A percentile compares a stretch with the other conserved stretches of the same genome.
Evolutionary conservation across 176 grass and related monocot species (phyloP).

Genomic region (Oryza glaberrima): DNA sequence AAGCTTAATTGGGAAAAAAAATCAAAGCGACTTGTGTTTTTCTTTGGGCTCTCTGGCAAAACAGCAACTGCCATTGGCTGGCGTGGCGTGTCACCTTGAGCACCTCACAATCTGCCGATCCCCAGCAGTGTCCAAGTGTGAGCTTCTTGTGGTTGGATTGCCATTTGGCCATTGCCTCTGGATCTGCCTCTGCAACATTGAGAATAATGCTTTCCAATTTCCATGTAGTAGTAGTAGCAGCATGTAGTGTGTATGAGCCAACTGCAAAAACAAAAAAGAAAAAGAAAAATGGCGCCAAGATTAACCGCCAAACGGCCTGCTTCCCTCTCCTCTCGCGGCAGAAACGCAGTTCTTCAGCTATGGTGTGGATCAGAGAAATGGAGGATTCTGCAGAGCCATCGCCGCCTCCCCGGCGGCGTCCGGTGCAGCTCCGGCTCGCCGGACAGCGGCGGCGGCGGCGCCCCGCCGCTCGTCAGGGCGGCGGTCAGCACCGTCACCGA

Average conservation of each 20-base stretch:
- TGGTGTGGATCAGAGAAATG: not conserved
- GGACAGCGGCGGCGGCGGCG: not conserved
- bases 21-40: too few relatives aligned
- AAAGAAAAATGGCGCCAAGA: constrained; percentile 32
- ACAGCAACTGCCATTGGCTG: too few relatives aligned
- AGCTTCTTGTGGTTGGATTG: too few relatives aligned
- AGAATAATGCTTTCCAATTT: too few relatives aligned
- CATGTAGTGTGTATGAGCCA: not conserved
- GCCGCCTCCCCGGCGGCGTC: not conserved
- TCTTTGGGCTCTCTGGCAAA: not conserved
- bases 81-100: constrained; percentile 24
- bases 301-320: not conserved
- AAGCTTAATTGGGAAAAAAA: too few relatives aligned
- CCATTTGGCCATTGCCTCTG: too few relatives aligned
- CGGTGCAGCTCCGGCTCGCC: constrained; percentile 10
- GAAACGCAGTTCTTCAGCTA: too few relatives aligned
- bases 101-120: constrained; percentile 10
- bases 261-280: not conserved
- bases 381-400: not conserved
- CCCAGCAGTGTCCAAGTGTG: not conserved
- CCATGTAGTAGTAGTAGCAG: too few relatives aligned
- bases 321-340: not conserved
- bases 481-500: constrained; percentile 64
- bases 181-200: too few relatives aligned
- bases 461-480: constrained; percentile 39